These are phyloP conservation scores for Cladosporium sp. DNA, from an alignment of 2,329 filamentous ascomycete genomes.

Conservation along the genomic window DNA sequence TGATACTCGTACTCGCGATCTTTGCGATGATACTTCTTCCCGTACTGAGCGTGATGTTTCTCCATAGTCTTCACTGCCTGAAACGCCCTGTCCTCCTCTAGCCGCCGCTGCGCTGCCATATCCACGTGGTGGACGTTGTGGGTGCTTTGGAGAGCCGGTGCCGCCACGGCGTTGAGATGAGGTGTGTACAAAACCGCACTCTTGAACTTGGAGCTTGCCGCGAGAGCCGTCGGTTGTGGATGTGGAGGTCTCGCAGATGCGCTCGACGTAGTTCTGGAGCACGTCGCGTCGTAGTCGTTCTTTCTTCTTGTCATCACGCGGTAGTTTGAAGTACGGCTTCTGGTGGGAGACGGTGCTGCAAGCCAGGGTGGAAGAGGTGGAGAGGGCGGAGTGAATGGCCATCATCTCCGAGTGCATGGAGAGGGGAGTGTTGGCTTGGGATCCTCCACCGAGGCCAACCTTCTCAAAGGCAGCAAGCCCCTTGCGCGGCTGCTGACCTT, in stretches of 20 bases:
- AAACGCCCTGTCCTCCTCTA: constrained; percentile 28
- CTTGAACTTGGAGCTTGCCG: constrained; percentile 37
- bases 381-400: constrained; percentile 50
- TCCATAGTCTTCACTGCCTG: constrained; percentile 27
- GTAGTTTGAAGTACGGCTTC: constrained; percentile 50
- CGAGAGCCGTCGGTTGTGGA: constrained; percentile 19
- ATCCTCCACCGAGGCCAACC: constrained; percentile 30
- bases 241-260: constrained; percentile 36
- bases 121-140: constrained; percentile 14
- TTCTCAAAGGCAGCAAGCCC: constrained; percentile 39
- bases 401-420: constrained; percentile 56
- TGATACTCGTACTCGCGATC: constrained; percentile 19
- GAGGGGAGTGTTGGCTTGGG: constrained; percentile 40
- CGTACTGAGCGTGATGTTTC: constrained; percentile 33
- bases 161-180: constrained; percentile 37
- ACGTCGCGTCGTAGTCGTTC: constrained; percentile 39
- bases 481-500: constrained; percentile 20
- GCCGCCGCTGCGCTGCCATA: constrained; percentile 24
- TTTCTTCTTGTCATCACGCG: constrained; percentile 46
- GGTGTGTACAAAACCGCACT: constrained; percentile 48
- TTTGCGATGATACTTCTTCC: constrained; percentile 29
- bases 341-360: constrained; percentile 41
- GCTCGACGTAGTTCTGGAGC: constrained; percentile 44
- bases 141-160: constrained; percentile 20
- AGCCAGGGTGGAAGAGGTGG: constrained; percentile 41